phyloP scores from a whole-genome alignment of 2,329 filamentous ascomycete species.

The Alternaria arbusti region DNA sequence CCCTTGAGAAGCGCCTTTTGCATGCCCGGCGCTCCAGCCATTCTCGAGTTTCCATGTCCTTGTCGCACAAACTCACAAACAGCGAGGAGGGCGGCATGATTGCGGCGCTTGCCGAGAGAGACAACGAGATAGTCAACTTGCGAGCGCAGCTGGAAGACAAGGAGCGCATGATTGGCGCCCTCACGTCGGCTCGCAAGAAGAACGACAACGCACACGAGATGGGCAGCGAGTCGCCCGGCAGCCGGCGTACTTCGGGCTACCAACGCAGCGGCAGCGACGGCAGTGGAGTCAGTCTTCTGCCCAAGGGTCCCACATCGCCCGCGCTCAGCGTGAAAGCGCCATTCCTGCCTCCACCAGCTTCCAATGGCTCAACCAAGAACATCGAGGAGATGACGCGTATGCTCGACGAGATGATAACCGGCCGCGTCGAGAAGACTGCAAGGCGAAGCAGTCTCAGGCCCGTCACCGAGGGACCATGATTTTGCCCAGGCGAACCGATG shows the following conservation, averaged over 20 bases:
- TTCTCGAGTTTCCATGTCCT: slow-evolving; percentile 79
- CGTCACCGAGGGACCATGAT: slow-evolving; percentile 24
- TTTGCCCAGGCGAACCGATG: slow-evolving; percentile 5
- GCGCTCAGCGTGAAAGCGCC: slow-evolving; percentile 12
- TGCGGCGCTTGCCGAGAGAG: slow-evolving; percentile 81
- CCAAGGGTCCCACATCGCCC: slow-evolving; percentile 34
- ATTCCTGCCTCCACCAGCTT: slow-evolving; percentile 22
- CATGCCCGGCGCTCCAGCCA: slow-evolving; percentile 91
- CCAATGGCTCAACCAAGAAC: slow-evolving; percentile 61
- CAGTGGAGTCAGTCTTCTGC: slow-evolving; percentile 38
- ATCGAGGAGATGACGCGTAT: slow-evolving; percentile 93
- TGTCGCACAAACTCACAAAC: slow-evolving; percentile 68
- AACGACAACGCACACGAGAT: slow-evolving; percentile 76
- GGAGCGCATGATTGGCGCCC: slow-evolving; percentile 86
- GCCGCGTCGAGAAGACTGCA: slow-evolving; percentile 72
- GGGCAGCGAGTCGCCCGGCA: slow-evolving; percentile 44
- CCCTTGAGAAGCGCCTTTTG: slow-evolving; percentile 87
- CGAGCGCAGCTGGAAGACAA: slow-evolving; percentile 90
- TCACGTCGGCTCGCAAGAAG: slow-evolving; percentile 84
- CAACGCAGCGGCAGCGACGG: slow-evolving; percentile 37
- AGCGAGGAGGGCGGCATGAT: slow-evolving; percentile 80
- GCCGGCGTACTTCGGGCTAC: slow-evolving; percentile 45
- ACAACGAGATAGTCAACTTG: slow-evolving; percentile 91
- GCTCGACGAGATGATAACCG: slow-evolving; percentile 93
- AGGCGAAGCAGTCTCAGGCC: slow-evolving; percentile 38